Evolutionary conservation across 192 early-diverging fungal species (phyloP), one percentile per base, ranked within the genome.

Genomic region (Chytriomyces confervae): DNA sequence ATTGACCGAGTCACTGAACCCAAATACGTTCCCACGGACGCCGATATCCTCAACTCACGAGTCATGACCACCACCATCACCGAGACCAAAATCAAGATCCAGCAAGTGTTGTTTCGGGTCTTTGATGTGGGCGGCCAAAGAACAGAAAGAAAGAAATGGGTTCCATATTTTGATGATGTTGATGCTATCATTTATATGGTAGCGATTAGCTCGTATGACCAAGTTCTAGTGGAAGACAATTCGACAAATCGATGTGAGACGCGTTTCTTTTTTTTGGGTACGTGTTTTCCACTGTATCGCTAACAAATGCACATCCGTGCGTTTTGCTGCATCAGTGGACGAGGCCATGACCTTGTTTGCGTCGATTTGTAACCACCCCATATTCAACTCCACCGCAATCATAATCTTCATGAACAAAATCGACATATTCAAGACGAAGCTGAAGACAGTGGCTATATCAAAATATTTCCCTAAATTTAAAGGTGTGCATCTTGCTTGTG

Each of bases 1-100:
- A 67, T 90, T 23, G 86, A 76, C 16, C 85, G 91, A 29, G 36
- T 91, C 36, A 73, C 81, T 5, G 61, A 74, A 6, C 61, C 72
- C 46, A 80, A 86, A 23, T 93, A 91, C 79, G 51, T 78, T 18
- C 93, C 92, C 5, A 87, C 87, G 29, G 88, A 91, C 64, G 78
- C 85, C 16, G 93, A 94, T 80, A 93, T 94, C 48, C 79, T 94
- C 20, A 84, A 85, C 64, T 81, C 89, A 16, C 84, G 93, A 77
- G 85, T 92, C 43, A 88, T 88, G 83, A 94, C 93, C 20, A 77
- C 91, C n/a, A 88, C 87, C 23, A 91, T 94, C n/a, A 87, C 91
- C 1, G 93, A 94, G 72, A 90, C 86, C 23, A 76, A 83, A 60
- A 88, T 94, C 62, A 77, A 91, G 23, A 90, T 92, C 57, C 83